phyloP scores from a whole-genome alignment of 2,329 filamentous ascomycete species.

The Onygena corvina region DNA sequence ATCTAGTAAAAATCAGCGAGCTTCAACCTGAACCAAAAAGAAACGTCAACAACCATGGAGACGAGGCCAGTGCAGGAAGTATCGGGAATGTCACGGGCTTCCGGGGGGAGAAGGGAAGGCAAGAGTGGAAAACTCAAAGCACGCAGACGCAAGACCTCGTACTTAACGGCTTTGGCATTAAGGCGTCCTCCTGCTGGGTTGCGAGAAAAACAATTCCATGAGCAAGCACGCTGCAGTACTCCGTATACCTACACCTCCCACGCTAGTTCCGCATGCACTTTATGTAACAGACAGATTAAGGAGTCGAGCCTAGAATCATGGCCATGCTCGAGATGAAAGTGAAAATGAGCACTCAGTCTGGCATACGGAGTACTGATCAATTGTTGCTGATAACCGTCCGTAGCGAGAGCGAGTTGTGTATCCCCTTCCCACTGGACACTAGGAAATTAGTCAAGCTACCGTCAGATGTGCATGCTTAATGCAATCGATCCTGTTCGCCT shows the following conservation, averaged over 20 bases:
- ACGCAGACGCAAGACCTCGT: not conserved
- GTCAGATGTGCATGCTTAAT: too few species aligned
- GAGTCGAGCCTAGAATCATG: conserved; percentile 1
- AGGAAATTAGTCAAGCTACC: too few species aligned
- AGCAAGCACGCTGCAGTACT: not conserved
- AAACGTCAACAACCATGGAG: not conserved
- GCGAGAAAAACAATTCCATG: not conserved
- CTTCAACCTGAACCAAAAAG: conserved; percentile 2
- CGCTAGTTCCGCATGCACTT: not conserved
- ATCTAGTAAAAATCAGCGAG: conserved; percentile 9
- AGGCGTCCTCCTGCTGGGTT: not conserved
- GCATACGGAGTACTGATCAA: too few species aligned
- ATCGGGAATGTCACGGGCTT: not conserved
- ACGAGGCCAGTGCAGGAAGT: not conserved
- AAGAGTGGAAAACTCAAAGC: not conserved
- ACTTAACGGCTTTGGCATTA: conserved; percentile 2
- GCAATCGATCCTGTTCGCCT: not conserved
- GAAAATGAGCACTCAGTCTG: too few species aligned
- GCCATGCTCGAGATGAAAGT: too few species aligned
- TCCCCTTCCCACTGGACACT: too few species aligned
- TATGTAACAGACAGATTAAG: conserved; percentile 4
- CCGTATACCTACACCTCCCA: not conserved
- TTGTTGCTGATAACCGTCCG: too few species aligned
- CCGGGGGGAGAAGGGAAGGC: not conserved
- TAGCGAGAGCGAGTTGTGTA: too few species aligned